Conservation (phyloP, 192 early-diverging fungal species). For the Pilobolus umbonatus region DNA sequence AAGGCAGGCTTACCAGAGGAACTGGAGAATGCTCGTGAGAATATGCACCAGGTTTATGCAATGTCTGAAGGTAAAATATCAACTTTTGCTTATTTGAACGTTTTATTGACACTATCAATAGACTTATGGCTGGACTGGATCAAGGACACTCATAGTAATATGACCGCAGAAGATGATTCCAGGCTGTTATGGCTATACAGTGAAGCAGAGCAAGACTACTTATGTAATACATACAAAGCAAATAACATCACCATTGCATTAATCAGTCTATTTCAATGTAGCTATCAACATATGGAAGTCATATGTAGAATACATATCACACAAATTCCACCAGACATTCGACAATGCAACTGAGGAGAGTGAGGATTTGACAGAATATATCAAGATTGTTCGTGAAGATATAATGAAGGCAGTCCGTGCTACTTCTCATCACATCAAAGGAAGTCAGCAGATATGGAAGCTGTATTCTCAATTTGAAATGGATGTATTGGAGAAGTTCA, state of each 20-base stretch:
- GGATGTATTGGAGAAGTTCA: constrained; percentile 32
- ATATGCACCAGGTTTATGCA: constrained; percentile 56
- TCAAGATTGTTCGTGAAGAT: constrained; percentile 40
- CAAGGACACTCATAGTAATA: constrained; percentile 52
- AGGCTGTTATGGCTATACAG: constrained; percentile 48
- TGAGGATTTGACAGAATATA: constrained; percentile 22
- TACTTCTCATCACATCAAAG: constrained; percentile 50
- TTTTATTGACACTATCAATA: constrained; percentile 19
- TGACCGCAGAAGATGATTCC: constrained; percentile 37
- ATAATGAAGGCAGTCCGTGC: constrained; percentile 40
- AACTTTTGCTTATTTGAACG: not conserved
- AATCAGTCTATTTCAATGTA: constrained; percentile 21
- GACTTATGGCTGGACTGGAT: constrained; percentile 76
- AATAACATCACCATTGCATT: not conserved
- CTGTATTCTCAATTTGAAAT: constrained; percentile 56
- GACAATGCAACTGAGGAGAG: constrained; percentile 27
- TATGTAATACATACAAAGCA: constrained; percentile 46
- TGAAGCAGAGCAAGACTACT: constrained; percentile 58
- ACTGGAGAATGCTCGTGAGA: constrained; percentile 47
- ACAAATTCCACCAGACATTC: constrained; percentile 37
- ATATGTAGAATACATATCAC: constrained; percentile 50
- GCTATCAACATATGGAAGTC: constrained; percentile 65
- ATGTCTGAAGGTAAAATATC: constrained; percentile 52
- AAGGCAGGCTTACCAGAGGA: constrained; percentile 38
- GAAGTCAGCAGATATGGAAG: constrained; percentile 64